These are phyloP conservation scores for Geotrichum ghanense DNA, from an alignment of 805 yeast species.

Conservation along the genomic window DNA sequence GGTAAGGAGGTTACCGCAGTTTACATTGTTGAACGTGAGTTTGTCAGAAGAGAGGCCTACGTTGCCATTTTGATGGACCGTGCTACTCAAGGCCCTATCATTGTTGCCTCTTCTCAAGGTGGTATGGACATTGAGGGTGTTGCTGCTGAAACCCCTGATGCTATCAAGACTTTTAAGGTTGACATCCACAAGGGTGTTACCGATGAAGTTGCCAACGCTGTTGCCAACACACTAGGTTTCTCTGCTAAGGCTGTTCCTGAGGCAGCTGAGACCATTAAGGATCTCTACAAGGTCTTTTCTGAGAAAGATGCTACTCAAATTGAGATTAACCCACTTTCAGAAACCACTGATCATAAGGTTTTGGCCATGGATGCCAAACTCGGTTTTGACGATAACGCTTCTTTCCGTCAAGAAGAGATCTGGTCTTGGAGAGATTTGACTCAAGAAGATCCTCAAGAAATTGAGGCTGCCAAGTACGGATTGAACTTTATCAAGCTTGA, in stretches of 20 bases:
- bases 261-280: conserved; percentile 79
- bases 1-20: conserved; percentile 97
- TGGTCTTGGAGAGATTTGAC: conserved; percentile 94
- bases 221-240: conserved; percentile 78
- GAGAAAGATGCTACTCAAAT: conserved; percentile 97
- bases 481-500: conserved; percentile 95
- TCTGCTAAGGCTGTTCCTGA: conserved; percentile 63
- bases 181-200: conserved; percentile 72
- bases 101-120: conserved; percentile 95
- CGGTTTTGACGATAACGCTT: conserved; percentile 94
- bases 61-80: conserved; percentile 93
- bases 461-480: conserved; percentile 79
- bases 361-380: conserved; percentile 99
- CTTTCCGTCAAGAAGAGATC: conserved; percentile 88
- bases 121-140: conserved; percentile 99
- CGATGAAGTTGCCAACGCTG: conserved; percentile 57
- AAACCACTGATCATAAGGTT: conserved; percentile 80
- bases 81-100: conserved; percentile 76
- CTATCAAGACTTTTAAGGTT: conserved; percentile 80
- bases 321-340: conserved; percentile 96
- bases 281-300: conserved; percentile 76
- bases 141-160: conserved; percentile 81
- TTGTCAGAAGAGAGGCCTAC: conserved; percentile 90
- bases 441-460: conserved; percentile 98
- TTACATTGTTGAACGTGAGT: conserved; percentile 88